Evolutionary conservation across 208 protist genomes (phyloP).

Genomic region (Leishmania braziliensis): DNA sequence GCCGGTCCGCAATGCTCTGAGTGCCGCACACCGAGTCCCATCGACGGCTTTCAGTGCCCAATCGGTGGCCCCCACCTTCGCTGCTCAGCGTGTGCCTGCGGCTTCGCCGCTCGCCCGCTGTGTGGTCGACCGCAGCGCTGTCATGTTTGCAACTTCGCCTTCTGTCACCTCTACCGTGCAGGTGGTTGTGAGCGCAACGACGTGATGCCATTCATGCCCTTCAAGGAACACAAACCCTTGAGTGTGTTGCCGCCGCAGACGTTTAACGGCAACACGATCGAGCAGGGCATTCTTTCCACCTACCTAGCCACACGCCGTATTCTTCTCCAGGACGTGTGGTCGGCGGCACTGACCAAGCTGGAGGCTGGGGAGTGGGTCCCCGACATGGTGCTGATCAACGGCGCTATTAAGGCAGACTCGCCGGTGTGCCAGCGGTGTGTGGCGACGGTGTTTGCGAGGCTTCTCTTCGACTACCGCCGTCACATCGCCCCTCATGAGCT

Average conservation of each 20-base stretch:
- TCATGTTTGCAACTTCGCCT: conserved; percentile 70
- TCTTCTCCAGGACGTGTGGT: conserved; percentile 44
- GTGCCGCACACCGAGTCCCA: conserved; percentile 46
- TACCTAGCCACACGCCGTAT: conserved; percentile 57
- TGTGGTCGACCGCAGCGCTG: conserved; percentile 76
- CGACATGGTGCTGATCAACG: conserved; percentile 61
- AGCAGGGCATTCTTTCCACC: conserved; percentile 67
- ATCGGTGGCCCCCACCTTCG: conserved; percentile 46
- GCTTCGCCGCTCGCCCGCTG: conserved; percentile 78
- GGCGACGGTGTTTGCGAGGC: conserved; percentile 47
- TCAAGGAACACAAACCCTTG: conserved; percentile 22
- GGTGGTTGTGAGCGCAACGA: conserved; percentile 33
- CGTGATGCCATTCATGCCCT: conserved; percentile 18
- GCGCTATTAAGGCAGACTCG: conserved; percentile 35
- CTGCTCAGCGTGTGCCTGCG: conserved; percentile 46
- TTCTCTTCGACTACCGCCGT: conserved; percentile 84
- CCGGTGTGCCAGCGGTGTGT: conserved; percentile 68
- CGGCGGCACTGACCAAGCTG: conserved; percentile 49
- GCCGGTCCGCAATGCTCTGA: conserved; percentile 44
- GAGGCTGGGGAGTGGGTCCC: conserved; percentile 53
- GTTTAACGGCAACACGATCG: conserved; percentile 76
- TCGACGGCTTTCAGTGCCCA: conserved; percentile 76
- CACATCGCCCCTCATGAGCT: conserved; percentile 54
- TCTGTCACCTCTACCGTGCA: conserved; percentile 81
- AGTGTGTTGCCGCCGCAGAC: conserved; percentile 42